phyloP scores from a whole-genome alignment of 768 basidiomycete genomes.

The Megacollybia marginata region DNA sequence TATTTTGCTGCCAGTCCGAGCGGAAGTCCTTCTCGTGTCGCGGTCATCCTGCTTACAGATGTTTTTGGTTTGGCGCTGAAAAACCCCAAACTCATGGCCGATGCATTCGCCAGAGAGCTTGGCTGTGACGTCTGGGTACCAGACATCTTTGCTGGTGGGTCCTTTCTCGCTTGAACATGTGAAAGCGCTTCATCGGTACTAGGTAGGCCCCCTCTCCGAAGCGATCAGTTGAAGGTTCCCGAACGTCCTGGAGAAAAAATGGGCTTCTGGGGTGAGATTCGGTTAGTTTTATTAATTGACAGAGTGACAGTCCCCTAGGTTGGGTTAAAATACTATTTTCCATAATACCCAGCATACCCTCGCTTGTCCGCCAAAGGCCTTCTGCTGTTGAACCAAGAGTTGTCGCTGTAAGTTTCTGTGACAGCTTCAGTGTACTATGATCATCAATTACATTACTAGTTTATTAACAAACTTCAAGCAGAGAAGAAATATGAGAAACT shows the following conservation, averaged over 20 bases:
- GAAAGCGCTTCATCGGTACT: not conserved
- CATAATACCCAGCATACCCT: constrained; percentile 19
- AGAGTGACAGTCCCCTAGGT: too few relatives aligned
- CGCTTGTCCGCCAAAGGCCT: constrained; percentile 23
- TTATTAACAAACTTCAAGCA: constrained; percentile 26
- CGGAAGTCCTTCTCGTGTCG: constrained; percentile 23
- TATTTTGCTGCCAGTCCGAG: constrained; percentile 33
- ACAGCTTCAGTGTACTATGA: not conserved
- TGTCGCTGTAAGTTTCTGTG: constrained; percentile 17
- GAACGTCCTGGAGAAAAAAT: constrained; percentile 25
- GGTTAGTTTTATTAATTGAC: too few relatives aligned
- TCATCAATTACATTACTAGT: constrained; percentile 15
- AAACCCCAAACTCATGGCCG: constrained; percentile 52
- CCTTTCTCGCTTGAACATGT: not conserved
- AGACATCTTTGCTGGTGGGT: constrained; percentile 48
- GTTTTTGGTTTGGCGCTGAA: constrained; percentile 45
- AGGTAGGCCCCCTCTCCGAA: constrained; percentile 24
- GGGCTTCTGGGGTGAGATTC: constrained; percentile 15
- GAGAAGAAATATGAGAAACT: constrained; percentile 35
- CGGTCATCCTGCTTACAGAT: constrained; percentile 49
- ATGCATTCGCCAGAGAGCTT: constrained; percentile 38
- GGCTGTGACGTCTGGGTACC: constrained; percentile 60
- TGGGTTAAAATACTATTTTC: constrained; percentile 16
- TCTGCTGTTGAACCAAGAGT: constrained; percentile 23
- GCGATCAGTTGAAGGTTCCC: constrained; percentile 17